Base-by-base conservation (phyloP, 768 basidiomycete species). In the Serpula lacrymans region DNA sequence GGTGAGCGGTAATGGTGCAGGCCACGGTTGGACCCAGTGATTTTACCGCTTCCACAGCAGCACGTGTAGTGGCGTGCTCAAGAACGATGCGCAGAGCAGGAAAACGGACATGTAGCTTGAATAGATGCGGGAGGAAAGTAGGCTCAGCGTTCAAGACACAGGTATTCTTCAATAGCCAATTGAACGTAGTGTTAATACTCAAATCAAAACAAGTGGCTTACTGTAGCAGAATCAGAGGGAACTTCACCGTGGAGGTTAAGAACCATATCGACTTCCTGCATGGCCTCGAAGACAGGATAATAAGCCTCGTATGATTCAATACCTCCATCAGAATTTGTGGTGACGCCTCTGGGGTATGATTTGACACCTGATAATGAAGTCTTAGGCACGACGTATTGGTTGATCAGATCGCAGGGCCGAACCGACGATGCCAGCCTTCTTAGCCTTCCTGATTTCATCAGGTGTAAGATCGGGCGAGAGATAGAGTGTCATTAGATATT, bases 171-270 rank as follows among this genome's bases (percentile, higher is more conserved):
- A 16, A 12, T 34, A 38, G 6, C 33, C 18, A 37, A 14, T 38
- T 47, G 18, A 42, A 40, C 4, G 27, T 11, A 10, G 12, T 22
- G 13, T 41, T 41, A 28, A 35, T 24, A 14, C 24, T 26, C 42
- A 7, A 50, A 22, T 22, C 35, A 30, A 17, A 37, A 32, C 9
- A 23, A 25, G 37, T 26, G 12, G 33, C 80, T 53, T 67, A 80
- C 73, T 43, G 72, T 65, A 30, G 64, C 49, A 3, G 81, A 61
- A 49, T 93, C 84, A n/a, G 93, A 94, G 9, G 96, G 94, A 16
- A 98, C 78, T 67, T 99, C 96, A 16, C 96, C 96, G 50, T 99
- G 96, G 25, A 99, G 73, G 65, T 98, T 98, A 30, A 99, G 74
- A 14, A 98, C 93, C 80, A 99, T 84, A 55, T 82, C 88, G 20